A percentile compares a stretch with the other conserved stretches of the same genome.
Conservation (phyloP, 2,329 filamentous ascomycete species). For the Nothophaeocryptopus gaeumannii region DNA sequence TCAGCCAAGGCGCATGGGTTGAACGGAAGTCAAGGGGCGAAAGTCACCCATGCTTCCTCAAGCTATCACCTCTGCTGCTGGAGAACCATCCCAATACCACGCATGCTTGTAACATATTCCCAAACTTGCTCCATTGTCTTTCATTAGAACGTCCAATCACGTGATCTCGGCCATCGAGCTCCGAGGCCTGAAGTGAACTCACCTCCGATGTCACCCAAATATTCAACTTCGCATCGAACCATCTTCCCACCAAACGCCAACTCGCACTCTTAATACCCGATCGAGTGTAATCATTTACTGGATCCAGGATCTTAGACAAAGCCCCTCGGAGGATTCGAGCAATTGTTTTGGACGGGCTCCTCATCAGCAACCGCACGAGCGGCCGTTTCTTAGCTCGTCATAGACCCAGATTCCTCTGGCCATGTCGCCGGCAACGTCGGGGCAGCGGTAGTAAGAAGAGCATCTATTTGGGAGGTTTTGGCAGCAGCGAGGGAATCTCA, state of each 20-base stretch:
- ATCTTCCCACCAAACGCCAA: neutral
- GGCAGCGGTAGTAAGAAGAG: constrained; percentile 1
- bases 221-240: neutral
- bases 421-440: constrained; percentile 3
- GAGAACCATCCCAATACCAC: neutral
- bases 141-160: neutral
- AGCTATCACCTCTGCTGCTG: neutral
- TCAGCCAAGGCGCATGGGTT: neutral
- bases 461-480: neutral
- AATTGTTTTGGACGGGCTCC: too few relatives aligned
- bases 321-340: too few relatives aligned
- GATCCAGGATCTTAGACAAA: too few relatives aligned
- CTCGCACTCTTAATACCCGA: neutral
- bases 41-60: neutral
- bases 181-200: neutral
- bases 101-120: constrained; percentile 3
- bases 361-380: neutral
- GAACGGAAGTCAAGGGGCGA: neutral
- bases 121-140: neutral
- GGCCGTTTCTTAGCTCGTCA: constrained; percentile 12
- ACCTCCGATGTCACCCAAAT: too few relatives aligned
- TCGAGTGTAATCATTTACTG: neutral
- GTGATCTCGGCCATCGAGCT: neutral
- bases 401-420: constrained; percentile 13
- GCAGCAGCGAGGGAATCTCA: neutral